phyloP scores from a whole-genome alignment of 139 green algal genomes.

The Ulvella scutata region DNA sequence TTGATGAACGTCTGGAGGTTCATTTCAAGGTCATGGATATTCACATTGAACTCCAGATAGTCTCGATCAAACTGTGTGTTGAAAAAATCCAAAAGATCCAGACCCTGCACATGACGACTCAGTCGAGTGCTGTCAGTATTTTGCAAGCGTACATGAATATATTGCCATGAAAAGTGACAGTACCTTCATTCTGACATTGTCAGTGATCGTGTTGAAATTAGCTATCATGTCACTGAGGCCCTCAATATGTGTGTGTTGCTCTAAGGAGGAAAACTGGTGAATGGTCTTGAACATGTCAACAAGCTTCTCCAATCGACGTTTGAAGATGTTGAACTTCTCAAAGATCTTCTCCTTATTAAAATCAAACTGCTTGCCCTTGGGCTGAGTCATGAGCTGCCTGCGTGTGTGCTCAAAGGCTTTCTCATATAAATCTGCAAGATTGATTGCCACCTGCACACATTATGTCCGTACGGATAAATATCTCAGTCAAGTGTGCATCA shows the following conservation, averaged over 20 bases:
- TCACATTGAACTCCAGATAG: slow-evolving; percentile 88
- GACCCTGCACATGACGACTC: too few relatives aligned
- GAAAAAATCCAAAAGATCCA: slow-evolving; percentile 77
- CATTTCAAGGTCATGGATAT: slow-evolving; percentile 88
- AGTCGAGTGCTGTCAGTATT: too few relatives aligned
- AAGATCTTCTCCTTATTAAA: slow-evolving; percentile 67
- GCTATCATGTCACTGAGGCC: slow-evolving; percentile 50
- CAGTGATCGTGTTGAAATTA: slow-evolving; percentile 66
- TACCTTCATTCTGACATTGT: slow-evolving; percentile 75
- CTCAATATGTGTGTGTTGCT: slow-evolving; percentile 84
- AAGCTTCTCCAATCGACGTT: slow-evolving; percentile 75
- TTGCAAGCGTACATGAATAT: too few relatives aligned
- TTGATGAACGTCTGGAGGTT: slow-evolving; percentile 72
- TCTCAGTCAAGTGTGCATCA: too few relatives aligned
- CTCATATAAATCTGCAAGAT: slow-evolving; percentile 1
- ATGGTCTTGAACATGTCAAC: slow-evolving; percentile 77
- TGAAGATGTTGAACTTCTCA: slow-evolving; percentile 77
- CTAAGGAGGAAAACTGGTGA: slow-evolving; percentile 69
- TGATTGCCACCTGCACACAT: not conserved
- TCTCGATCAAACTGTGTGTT: slow-evolving; percentile 81
- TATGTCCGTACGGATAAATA: not conserved
- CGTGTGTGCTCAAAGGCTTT: slow-evolving; percentile 19
- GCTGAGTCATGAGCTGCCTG: slow-evolving; percentile 28
- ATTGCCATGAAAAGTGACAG: too few relatives aligned
- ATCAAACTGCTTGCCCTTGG: slow-evolving; percentile 49